Conservation (phyloP, 2,329 filamentous ascomycete genomes). For the Erysiphe pulchra region DNA sequence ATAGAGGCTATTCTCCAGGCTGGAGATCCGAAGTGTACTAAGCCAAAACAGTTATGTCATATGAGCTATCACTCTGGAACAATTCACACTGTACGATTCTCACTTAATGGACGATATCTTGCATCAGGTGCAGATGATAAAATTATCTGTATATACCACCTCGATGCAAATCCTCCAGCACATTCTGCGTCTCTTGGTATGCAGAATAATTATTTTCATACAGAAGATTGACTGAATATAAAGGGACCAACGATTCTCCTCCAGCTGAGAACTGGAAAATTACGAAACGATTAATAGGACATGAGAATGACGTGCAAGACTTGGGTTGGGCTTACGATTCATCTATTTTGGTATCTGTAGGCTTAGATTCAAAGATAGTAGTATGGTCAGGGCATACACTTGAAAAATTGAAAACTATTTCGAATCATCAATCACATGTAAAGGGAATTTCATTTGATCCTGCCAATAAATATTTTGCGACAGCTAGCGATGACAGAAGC, state of each 20-base stretch:
- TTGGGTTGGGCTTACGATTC: conserved; percentile 92
- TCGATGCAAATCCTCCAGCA: conserved; percentile 52
- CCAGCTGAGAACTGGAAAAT: conserved; percentile 98
- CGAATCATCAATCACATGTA: conserved; percentile 88
- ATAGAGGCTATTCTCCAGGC: conserved; percentile 79
- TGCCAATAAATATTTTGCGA: conserved; percentile 97
- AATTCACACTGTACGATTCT: conserved; percentile 92
- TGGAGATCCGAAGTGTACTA: conserved; percentile 40
- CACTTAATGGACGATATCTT: conserved; percentile 78
- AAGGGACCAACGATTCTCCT: conserved; percentile 60
- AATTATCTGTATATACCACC: conserved; percentile 88
- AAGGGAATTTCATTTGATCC: conserved; percentile 98
- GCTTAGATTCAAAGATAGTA: conserved; percentile 89
- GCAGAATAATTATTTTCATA: conserved; percentile 8
- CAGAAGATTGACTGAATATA: neutral
- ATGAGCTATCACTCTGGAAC: conserved; percentile 97
- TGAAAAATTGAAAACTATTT: conserved; percentile 84
- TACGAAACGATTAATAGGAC: conserved; percentile 72
- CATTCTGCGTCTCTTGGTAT: conserved; percentile 57
- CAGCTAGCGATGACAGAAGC: conserved; percentile 84
- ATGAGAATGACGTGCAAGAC: conserved; percentile 97
- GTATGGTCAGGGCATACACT: conserved; percentile 97
- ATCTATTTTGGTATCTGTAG: conserved; percentile 84
- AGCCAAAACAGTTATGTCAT: conserved; percentile 80
- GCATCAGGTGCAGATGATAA: conserved; percentile 96